A percentile compares a stretch with the other conserved stretches of the same genome.
phyloP scores from a whole-genome alignment of 75 land plant species.

The Selaginella tamariscina region DNA sequence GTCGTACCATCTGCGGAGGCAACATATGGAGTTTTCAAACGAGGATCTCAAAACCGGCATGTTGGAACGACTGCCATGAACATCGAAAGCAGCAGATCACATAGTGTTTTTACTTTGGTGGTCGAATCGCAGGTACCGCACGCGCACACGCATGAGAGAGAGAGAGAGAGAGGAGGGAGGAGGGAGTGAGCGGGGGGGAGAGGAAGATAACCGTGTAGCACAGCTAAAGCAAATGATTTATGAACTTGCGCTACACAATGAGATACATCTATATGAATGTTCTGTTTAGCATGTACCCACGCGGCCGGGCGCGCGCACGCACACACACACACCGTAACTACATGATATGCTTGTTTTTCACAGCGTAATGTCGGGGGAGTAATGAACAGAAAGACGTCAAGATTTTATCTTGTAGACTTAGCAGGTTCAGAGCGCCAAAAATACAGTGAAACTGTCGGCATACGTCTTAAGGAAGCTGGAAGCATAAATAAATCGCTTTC shows the following conservation, averaged over 20 bases:
- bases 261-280: background rate
- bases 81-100: constrained; percentile 30
- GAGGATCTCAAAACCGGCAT: constrained; percentile 1
- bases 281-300: background rate
- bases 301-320: too few relatives aligned
- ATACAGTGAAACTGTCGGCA: constrained; percentile 25
- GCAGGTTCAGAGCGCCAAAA: constrained; percentile 33
- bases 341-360: background rate
- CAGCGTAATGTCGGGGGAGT: constrained; percentile 15
- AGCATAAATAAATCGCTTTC: constrained; percentile 28
- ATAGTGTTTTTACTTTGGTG: constrained; percentile 24
- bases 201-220: too few relatives aligned
- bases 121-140: constrained; percentile 31
- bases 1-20: constrained; percentile 15
- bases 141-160: too few relatives aligned
- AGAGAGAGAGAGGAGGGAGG: too few relatives aligned
- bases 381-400: constrained; percentile 12
- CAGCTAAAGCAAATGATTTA: too few relatives aligned
- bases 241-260: too few relatives aligned
- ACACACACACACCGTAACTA: too few relatives aligned
- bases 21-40: constrained; percentile 16
- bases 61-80: constrained; percentile 24
- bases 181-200: too few relatives aligned
- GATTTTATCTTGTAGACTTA: constrained; percentile 28
- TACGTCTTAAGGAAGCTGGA: constrained; percentile 30